These are phyloP conservation scores for Scutellaria galericulata DNA, from an alignment of 257 asterid genomes.

Conservation along the genomic window DNA sequence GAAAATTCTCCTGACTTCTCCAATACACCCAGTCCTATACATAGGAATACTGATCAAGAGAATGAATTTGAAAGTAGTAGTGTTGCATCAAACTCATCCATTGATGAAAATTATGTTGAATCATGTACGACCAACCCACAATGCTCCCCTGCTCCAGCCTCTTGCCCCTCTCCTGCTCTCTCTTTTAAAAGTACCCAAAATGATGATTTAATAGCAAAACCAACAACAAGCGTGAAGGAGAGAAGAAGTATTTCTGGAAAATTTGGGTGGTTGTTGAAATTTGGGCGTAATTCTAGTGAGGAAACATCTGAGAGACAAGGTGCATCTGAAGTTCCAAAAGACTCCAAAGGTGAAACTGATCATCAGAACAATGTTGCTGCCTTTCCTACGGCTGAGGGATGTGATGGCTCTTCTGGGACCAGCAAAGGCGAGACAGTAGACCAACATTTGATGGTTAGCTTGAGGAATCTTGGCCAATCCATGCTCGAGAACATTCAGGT, in stretches of 20 bases:
- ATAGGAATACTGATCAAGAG: slow-evolving; percentile 45
- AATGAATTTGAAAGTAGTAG: slow-evolving; percentile 44
- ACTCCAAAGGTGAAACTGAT: slow-evolving; percentile 28
- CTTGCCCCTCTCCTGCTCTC: slow-evolving; percentile 31
- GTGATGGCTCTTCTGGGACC: slow-evolving; percentile 36
- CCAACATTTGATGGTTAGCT: slow-evolving; percentile 48
- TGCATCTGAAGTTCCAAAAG: slow-evolving; percentile 41
- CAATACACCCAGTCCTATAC: slow-evolving; percentile 53
- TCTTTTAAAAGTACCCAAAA: slow-evolving; percentile 40
- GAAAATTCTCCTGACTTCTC: slow-evolving; percentile 55
- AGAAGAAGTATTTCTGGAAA: slow-evolving; percentile 45
- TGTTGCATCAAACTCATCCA: slow-evolving; percentile 45
- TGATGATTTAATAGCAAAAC: slow-evolving; percentile 38
- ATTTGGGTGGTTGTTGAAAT: slow-evolving; percentile 53
- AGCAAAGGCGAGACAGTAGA: slow-evolving; percentile 49
- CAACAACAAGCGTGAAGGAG: slow-evolving; percentile 33
- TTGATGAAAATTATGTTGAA: slow-evolving; percentile 34
- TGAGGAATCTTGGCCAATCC: slow-evolving; percentile 57
- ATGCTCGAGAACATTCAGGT: slow-evolving; percentile 65
- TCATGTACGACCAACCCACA: slow-evolving; percentile 30
- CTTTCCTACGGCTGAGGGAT: slow-evolving; percentile 25
- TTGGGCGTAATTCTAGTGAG: slow-evolving; percentile 44
- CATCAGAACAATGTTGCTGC: slow-evolving; percentile 27
- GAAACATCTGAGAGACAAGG: slow-evolving; percentile 33
- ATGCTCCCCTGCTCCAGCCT: slow-evolving; percentile 23